A percentile compares a stretch with the other conserved stretches of the same genome.
phyloP scores from a whole-genome alignment of 495 filamentous ascomycete species.

The Hyaloscypha bicolor region DNA sequence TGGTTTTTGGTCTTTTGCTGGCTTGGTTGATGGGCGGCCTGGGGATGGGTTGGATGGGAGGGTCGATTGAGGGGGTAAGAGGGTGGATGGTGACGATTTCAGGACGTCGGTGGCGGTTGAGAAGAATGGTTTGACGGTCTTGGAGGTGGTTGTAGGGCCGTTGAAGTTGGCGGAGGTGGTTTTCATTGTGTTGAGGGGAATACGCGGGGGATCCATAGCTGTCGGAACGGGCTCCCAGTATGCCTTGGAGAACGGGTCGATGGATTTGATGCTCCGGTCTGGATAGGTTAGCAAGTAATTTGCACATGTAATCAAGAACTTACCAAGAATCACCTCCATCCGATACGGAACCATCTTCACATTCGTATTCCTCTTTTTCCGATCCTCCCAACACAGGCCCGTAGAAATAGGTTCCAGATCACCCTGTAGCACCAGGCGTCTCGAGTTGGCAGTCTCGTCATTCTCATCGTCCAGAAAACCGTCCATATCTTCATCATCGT shows the following conservation, averaged over 20 bases:
- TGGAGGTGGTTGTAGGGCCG: constrained; percentile 4
- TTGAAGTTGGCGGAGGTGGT: constrained; percentile 15
- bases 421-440: constrained; percentile 47
- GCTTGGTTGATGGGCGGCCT: neutral
- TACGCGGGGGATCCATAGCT: constrained; percentile 40
- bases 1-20: constrained; percentile 17
- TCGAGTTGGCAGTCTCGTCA: constrained; percentile 43
- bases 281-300: constrained; percentile 27
- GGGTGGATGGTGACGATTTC: constrained; percentile 22
- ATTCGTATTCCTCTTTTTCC: constrained; percentile 42
- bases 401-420: constrained; percentile 76
- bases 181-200: constrained; percentile 39
- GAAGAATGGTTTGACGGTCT: constrained; percentile 25
- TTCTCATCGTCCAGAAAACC: constrained; percentile 78
- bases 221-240: constrained; percentile 69
- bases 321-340: constrained; percentile 75
- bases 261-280: constrained; percentile 51
- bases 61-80: constrained; percentile 16
- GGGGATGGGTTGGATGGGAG: neutral
- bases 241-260: constrained; percentile 80
- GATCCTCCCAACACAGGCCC: constrained; percentile 81
- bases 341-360: constrained; percentile 55
- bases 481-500: constrained; percentile 68
- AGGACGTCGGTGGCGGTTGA: constrained; percentile 25
- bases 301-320: constrained; percentile 22